phyloP scores from a whole-genome alignment of 2,329 filamentous ascomycete genomes.

The Fusarium illudens region DNA sequence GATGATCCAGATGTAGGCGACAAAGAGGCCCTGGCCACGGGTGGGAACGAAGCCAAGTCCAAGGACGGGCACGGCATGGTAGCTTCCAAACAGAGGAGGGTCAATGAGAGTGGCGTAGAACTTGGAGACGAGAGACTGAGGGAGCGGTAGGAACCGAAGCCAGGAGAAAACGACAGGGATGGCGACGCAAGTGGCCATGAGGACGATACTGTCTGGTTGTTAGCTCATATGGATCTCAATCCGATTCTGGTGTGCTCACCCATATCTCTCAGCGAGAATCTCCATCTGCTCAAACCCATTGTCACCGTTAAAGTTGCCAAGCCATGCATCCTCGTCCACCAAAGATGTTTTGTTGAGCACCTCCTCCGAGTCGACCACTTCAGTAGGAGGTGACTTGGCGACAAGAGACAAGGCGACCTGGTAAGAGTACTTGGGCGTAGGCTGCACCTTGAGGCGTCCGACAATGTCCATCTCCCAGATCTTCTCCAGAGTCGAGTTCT shows the following conservation, averaged over 20 bases:
- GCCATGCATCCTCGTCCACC: not conserved
- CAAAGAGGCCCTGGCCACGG: conserved; percentile 52
- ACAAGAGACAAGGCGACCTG: not conserved
- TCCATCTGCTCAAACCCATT: not conserved
- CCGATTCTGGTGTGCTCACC: not conserved
- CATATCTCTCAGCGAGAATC: not conserved
- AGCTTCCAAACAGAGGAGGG: not conserved
- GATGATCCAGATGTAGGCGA: conserved; percentile 48
- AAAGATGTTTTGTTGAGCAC: not conserved
- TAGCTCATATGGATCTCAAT: not conserved
- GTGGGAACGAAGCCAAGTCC: conserved; percentile 46
- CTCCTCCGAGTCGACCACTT: not conserved
- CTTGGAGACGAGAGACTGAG: not conserved
- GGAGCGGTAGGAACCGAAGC: not conserved
- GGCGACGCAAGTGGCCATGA: not conserved
- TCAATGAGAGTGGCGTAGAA: conserved; percentile 33
- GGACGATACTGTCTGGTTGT: not conserved
- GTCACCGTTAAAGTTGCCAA: not conserved
- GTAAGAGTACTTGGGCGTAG: conserved; percentile 4
- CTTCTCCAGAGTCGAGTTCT: not conserved
- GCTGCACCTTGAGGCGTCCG: not conserved
- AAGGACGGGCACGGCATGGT: conserved; percentile 12
- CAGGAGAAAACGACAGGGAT: not conserved
- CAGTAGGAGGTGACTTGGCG: not conserved
- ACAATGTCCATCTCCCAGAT: conserved; percentile 11